Evolutionary conservation across 257 asterid species (phyloP).

Genomic region (Ligustrum vulgare): DNA sequence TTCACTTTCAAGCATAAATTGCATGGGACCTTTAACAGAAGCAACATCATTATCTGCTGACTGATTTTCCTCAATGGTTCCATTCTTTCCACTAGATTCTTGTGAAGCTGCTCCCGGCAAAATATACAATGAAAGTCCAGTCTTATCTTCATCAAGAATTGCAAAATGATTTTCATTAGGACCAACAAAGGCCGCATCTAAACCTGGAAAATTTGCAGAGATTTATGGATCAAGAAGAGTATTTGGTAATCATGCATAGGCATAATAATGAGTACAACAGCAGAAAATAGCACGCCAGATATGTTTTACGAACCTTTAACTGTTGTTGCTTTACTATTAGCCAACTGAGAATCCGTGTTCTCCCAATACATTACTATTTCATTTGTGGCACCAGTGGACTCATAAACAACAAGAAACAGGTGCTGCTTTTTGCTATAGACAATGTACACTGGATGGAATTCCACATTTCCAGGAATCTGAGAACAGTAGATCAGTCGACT

Average conservation of each 20-base stretch:
- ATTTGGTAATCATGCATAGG: not conserved
- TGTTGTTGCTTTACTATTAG: conserved; percentile 80
- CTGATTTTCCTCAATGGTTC: conserved; percentile 43
- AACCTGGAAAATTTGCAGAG: conserved; percentile 58
- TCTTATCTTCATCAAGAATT: conserved; percentile 91
- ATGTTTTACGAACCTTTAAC: conserved; percentile 63
- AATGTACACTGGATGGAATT: conserved; percentile 68
- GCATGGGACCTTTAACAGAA: conserved; percentile 83
- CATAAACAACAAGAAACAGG: conserved; percentile 82
- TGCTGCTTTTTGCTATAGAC: conserved; percentile 82
- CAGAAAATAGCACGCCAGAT: conserved; percentile 21
- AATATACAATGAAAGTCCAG: conserved; percentile 75
- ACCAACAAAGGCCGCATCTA: conserved; percentile 90
- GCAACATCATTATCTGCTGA: conserved; percentile 56
- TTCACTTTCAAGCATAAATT: conserved; percentile 84
- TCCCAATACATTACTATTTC: conserved; percentile 97
- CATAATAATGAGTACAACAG: conserved; percentile 14
- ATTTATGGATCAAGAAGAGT: conserved; percentile 19
- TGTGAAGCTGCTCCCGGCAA: conserved; percentile 74
- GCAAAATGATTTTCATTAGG: conserved; percentile 84
- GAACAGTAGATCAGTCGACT: conserved; percentile 28
- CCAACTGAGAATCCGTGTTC: conserved; percentile 74
- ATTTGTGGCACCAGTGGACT: conserved; percentile 66
- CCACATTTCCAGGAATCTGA: conserved; percentile 93
- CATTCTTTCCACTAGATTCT: conserved; percentile 60